A percentile compares a stretch with the other conserved stretches of the same genome.
Conservation (phyloP, 352 stramenopile genomes). For the Pythium apleroticum region DNA sequence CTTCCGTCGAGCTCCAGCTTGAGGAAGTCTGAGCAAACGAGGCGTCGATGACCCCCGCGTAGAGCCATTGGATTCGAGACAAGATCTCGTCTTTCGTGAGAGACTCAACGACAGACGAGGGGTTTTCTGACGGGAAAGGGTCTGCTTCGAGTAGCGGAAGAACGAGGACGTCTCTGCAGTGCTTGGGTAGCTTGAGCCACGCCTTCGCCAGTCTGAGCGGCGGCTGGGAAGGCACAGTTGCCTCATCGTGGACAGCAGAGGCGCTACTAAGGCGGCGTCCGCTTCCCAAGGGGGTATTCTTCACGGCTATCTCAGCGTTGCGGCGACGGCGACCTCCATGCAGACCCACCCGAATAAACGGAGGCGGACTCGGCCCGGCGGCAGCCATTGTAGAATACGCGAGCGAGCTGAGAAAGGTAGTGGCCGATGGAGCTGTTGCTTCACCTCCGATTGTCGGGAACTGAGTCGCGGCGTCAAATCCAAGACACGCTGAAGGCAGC, state of each 20-base stretch:
- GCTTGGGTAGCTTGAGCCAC: conserved; percentile 33
- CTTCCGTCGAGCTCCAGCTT: background rate
- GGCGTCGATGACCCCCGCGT: conserved; percentile 21
- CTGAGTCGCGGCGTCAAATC: conserved; percentile 28
- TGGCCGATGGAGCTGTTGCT: background rate
- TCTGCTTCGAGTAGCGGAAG: conserved; percentile 21
- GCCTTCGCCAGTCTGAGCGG: conserved; percentile 36
- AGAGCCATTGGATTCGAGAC: conserved; percentile 37
- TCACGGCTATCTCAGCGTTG: conserved; percentile 11
- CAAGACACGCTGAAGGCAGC: background rate
- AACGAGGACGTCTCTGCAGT: conserved; percentile 36
- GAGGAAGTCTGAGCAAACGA: conserved; percentile 10
- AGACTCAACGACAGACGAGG: conserved; percentile 25
- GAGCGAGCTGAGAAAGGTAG: conserved; percentile 35
- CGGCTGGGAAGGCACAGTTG: conserved; percentile 8
- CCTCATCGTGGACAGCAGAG: background rate
- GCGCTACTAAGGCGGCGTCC: conserved; percentile 28
- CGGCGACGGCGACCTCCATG: background rate
- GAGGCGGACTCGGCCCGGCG: conserved; percentile 19
- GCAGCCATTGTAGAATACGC: conserved; percentile 43
- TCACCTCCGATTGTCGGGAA: conserved; percentile 26
- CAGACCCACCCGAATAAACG: conserved; percentile 24
- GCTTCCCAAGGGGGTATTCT: conserved; percentile 23
- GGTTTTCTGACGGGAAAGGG: conserved; percentile 20
- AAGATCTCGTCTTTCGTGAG: conserved; percentile 37